Percentiles rank a stretch among this genome's conserved stretches.
Conservation (phyloP, 23 red algal genomes). For the Gracilariopsis chorda region DNA sequence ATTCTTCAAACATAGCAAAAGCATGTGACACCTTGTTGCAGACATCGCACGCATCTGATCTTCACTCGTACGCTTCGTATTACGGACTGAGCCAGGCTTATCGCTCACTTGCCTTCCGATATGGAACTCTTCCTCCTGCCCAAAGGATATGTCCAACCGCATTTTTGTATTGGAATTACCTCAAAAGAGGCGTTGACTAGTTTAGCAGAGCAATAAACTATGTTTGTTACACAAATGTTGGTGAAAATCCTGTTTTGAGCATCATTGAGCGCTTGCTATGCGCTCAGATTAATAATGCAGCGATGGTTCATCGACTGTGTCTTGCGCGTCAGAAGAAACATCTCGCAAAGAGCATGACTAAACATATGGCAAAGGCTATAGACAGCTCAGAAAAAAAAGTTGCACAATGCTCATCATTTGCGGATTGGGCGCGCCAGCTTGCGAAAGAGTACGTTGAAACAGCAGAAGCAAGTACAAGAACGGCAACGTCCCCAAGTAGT, state of each 20-base stretch:
- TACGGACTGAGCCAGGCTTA: neutral
- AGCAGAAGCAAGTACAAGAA: neutral
- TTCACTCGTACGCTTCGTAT: neutral
- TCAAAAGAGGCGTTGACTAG: neutral
- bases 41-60: neutral
- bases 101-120: neutral
- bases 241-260: neutral
- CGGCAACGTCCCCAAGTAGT: neutral
- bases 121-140: neutral
- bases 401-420: neutral
- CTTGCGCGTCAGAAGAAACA: neutral
- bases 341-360: neutral
- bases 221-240: neutral
- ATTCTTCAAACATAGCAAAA: neutral
- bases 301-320: neutral
- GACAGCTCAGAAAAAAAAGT: neutral
- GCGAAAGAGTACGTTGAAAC: neutral
- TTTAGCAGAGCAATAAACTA: neutral
- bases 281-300: slow-evolving; percentile 1
- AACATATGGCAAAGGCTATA: neutral
- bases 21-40: neutral
- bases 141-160: neutral
- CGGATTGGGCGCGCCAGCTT: neutral
- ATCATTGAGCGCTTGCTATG: neutral
- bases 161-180: neutral